phyloP scores from a whole-genome alignment of 768 basidiomycete genomes.

The Dentipellis fragilis region DNA sequence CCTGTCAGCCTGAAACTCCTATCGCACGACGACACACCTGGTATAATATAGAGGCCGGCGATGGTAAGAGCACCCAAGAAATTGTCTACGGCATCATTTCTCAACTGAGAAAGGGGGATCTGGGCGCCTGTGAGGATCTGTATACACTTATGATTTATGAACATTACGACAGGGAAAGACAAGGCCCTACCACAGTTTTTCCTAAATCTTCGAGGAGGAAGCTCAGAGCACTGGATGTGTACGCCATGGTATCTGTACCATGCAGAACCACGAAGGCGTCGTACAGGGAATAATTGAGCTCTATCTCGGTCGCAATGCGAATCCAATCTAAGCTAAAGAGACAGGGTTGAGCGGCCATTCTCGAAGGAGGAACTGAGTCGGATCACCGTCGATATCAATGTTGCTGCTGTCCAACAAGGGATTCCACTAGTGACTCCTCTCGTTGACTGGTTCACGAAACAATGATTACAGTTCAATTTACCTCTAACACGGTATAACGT shows the following conservation, averaged over 20 bases:
- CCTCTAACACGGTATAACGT: conserved; percentile 80
- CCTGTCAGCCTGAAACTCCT: background rate
- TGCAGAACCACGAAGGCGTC: conserved; percentile 90
- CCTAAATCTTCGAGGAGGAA: conserved; percentile 90
- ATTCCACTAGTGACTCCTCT: conserved; percentile 51
- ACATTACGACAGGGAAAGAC: background rate
- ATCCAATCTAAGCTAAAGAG: conserved; percentile 60
- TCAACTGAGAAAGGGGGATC: conserved; percentile 81
- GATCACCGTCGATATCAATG: conserved; percentile 65
- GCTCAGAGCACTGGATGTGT: conserved; percentile 79
- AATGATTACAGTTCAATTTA: conserved; percentile 16
- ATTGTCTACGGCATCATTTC: conserved; percentile 95
- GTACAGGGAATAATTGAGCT: conserved; percentile 77
- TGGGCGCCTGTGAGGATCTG: conserved; percentile 90
- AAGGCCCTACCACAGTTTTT: conserved; percentile 64
- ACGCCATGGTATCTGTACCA: conserved; percentile 89
- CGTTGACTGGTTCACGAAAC: background rate
- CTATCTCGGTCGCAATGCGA: conserved; percentile 83
- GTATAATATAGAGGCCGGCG: conserved; percentile 86
- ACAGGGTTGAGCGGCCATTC: conserved; percentile 3
- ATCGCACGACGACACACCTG: conserved; percentile 38
- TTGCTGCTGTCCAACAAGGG: conserved; percentile 85
- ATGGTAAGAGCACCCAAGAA: conserved; percentile 81
- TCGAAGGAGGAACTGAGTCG: background rate
- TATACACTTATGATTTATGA: background rate